phyloP scores from a whole-genome alignment of 2,329 filamentous ascomycete species.

The Fusarium sterilihyphosum region DNA sequence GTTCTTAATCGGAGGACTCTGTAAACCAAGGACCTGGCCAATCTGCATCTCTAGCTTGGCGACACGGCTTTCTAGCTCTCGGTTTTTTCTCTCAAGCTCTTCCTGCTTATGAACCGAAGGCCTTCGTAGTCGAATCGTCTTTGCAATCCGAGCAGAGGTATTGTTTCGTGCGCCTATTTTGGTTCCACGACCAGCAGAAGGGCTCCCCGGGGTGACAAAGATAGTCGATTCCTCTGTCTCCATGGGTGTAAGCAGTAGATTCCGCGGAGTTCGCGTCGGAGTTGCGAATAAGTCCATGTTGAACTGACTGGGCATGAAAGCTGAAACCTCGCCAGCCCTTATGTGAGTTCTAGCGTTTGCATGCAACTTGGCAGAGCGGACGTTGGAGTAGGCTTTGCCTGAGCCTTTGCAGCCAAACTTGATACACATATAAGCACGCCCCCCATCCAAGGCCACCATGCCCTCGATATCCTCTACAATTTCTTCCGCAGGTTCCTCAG shows the following conservation, averaged over 20 bases:
- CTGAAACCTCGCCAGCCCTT: not conserved
- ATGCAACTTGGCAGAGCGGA: not conserved
- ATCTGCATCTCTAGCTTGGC: conserved; percentile 23
- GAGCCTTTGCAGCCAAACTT: not conserved
- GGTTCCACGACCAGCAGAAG: conserved; percentile 23
- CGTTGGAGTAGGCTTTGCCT: not conserved
- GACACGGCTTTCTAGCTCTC: conserved; percentile 21
- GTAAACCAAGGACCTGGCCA: not conserved
- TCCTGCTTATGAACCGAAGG: not conserved
- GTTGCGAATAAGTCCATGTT: not conserved
- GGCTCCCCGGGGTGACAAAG: conserved; percentile 15
- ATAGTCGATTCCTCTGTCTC: not conserved
- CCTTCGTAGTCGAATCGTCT: not conserved
- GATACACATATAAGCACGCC: not conserved
- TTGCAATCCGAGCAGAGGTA: not conserved
- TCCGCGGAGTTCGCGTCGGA: not conserved
- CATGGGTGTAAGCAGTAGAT: conserved; percentile 6
- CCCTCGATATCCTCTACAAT: not conserved
- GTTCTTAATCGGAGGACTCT: not conserved
- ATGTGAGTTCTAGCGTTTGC: not conserved
- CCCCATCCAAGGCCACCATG: not conserved
- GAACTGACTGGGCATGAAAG: not conserved
- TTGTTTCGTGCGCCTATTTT: not conserved
- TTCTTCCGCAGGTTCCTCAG: not conserved
- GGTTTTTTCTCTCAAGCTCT: conserved; percentile 10